These are phyloP conservation scores for Quercus lobata DNA, from an alignment of 331 rosid species.

Conservation along the genomic window DNA sequence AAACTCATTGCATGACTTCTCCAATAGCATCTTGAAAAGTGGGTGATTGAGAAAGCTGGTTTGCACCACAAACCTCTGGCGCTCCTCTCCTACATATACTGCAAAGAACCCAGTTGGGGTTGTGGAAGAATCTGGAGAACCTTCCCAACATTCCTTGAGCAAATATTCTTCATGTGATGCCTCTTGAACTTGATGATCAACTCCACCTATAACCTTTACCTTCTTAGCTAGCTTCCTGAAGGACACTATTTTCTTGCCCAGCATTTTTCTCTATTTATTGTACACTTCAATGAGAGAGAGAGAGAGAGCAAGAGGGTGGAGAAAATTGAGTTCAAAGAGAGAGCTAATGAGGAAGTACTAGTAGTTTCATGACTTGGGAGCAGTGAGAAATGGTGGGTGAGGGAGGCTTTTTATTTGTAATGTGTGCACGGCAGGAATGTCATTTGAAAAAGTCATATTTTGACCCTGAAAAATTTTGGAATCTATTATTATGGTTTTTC, in stretches of 20 bases:
- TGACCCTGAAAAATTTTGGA: slow-evolving; percentile 28
- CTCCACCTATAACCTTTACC: slow-evolving; percentile 41
- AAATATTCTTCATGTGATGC: slow-evolving; percentile 30
- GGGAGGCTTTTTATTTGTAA: slow-evolving; percentile 15
- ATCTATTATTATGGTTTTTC: background rate
- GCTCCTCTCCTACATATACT: slow-evolving; percentile 72
- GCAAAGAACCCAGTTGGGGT: slow-evolving; percentile 64
- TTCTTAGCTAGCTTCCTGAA: slow-evolving; percentile 67
- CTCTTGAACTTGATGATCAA: slow-evolving; percentile 10
- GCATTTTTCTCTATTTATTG: slow-evolving; percentile 29
- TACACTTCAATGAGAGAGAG: background rate
- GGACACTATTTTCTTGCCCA: slow-evolving; percentile 49
- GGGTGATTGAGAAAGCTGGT: slow-evolving; percentile 72
- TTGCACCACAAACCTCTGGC: slow-evolving; percentile 59
- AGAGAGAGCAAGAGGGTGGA: background rate
- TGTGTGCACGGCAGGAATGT: slow-evolving; percentile 20
- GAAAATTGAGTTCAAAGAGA: background rate
- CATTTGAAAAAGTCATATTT: slow-evolving; percentile 23
- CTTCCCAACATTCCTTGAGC: slow-evolving; percentile 35
- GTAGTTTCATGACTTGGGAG: slow-evolving; percentile 2
- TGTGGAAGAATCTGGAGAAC: background rate
- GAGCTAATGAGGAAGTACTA: background rate
- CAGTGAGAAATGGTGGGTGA: slow-evolving; percentile 22
- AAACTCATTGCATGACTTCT: slow-evolving; percentile 68
- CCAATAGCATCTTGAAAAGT: slow-evolving; percentile 73